Evolutionary conservation across 2,329 filamentous ascomycete species (phyloP), one percentile per base, ranked within the genome.

Genomic region (Ceratocystis alfenasii): DNA sequence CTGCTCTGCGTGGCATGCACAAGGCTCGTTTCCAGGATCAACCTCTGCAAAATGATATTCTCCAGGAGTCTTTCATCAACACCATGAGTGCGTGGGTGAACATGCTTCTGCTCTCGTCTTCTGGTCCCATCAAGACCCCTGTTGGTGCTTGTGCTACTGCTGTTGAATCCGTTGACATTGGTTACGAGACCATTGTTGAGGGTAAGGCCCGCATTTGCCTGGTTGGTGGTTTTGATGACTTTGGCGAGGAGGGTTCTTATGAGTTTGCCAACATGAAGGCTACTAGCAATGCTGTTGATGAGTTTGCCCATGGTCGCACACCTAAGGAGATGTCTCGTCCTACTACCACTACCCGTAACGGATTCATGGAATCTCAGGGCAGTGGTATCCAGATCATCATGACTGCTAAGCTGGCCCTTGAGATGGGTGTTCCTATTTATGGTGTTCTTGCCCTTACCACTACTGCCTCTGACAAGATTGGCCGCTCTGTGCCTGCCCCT

Each of bases 191-290:
- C 30, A 99, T 99, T 74, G 87, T 96, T 72, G 93, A 97, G 76
- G 94, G 94, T 78, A 99, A 99, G 82, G 94, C 95, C 68, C 89
- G 92, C 64, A 85, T 99, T 73, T 97, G 93, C 82, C 88, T 99
- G 70, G 95, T 99, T 68, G 94, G 94, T 83, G 94, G 94, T 71
- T 97, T 99, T 73, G 94, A 99, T 79, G 95, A 99, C 78, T 96
- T 99, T 80, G 91, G 95, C 73, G 94, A 99, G 78, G 94, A 99
- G 78, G 95, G 94, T 64, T 99, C 94, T 1, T 99, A 96, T 74
- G 94, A 99, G 77, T 99, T 99, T 75, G 94, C 94, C 81, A 99
- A 99, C 81, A 99, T 99, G 94, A 95, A 96, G 79, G 94, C 94
- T 68, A 99, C 94, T 66, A 96, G 92, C 83, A 99, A 97, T 74